Base-by-base conservation (phyloP, 495 filamentous ascomycete genomes). In the Stereocaulon alpinum region DNA sequence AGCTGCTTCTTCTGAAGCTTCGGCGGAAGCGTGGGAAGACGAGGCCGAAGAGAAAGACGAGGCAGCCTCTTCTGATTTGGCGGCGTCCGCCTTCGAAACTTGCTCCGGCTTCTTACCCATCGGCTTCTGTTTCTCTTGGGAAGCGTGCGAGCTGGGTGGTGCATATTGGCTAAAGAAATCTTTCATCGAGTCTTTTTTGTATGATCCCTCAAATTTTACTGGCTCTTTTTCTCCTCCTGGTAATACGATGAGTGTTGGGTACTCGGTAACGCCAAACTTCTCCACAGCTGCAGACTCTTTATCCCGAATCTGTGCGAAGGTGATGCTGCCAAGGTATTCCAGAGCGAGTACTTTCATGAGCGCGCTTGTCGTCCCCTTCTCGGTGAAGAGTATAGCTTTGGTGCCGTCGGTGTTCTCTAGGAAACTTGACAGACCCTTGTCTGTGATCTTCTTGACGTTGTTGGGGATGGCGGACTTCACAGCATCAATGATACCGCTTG, bases 361-460 rank as follows among this genome's bases (percentile, higher is more conserved):
- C 11, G 91, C 78, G 69, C 87, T 88, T 0, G 87, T 91, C 15
- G 86, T 86, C 1, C 91, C 92, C 72, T 97, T 97, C 60, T 96
- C 89, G 2, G 87, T 96, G 73, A 99, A 97, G 14, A 97, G 76
- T 44, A 99, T 83, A 5, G 88, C 91, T 75, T 95, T 97, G 6
- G 80, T 79, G 42, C 87, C 82, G 59, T 89, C 86, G 45, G 84
- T 82, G 63, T 84, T 79, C 22, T 77, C 74, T 43, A 96, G 72
- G 81, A 89, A 96, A 20, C 77, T 77, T 59, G 91, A 84, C 49
- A 95, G 68, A 40, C 86, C 86, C 71, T 86, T 86, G 71, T 94
- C 88, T 27, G 83, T 84, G 7, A 95, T 74, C 57, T 80, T 80
- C 70, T 86, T 89, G 29, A 96, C 92, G 62, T 91, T 85, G 70